phyloP scores from a whole-genome alignment of 2,329 filamentous ascomycete genomes.

The Aschersonia sp. region DNA sequence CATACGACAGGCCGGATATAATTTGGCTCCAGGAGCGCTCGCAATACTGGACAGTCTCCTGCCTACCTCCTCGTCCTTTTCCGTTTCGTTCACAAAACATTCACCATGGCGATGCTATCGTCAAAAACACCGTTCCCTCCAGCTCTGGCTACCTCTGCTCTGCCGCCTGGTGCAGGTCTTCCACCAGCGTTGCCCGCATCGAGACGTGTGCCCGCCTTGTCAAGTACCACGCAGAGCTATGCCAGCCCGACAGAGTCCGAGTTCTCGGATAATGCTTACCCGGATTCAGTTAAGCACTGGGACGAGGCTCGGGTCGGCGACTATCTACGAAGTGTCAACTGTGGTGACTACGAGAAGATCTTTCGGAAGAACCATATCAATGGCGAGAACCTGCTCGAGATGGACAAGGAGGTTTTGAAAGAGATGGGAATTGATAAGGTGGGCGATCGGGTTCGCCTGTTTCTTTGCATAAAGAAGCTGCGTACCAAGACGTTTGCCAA shows the following conservation, averaged over 20 bases:
- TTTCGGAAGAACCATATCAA: constrained; percentile 94
- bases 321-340: constrained; percentile 83
- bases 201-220: constrained; percentile 35
- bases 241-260: constrained; percentile 83
- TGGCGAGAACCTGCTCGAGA: constrained; percentile 88
- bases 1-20: neutral
- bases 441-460: constrained; percentile 85
- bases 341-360: constrained; percentile 80
- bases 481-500: constrained; percentile 63
- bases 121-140: constrained; percentile 56
- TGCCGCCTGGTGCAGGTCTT: constrained; percentile 28
- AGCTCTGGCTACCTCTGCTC: constrained; percentile 30
- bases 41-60: neutral
- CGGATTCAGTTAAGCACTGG: constrained; percentile 72
- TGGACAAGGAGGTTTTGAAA: constrained; percentile 90
- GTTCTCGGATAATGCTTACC: constrained; percentile 69
- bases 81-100: constrained; percentile 14
- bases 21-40: neutral
- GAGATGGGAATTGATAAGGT: constrained; percentile 99
- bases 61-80: neutral
- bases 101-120: constrained; percentile 57
- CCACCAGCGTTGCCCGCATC: constrained; percentile 35
- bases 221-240: constrained; percentile 41
- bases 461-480: constrained; percentile 71
- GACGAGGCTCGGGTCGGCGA: constrained; percentile 84